Conservation (phyloP, 371 early-diverging fungal species). For the Mucor velutinosus region DNA sequence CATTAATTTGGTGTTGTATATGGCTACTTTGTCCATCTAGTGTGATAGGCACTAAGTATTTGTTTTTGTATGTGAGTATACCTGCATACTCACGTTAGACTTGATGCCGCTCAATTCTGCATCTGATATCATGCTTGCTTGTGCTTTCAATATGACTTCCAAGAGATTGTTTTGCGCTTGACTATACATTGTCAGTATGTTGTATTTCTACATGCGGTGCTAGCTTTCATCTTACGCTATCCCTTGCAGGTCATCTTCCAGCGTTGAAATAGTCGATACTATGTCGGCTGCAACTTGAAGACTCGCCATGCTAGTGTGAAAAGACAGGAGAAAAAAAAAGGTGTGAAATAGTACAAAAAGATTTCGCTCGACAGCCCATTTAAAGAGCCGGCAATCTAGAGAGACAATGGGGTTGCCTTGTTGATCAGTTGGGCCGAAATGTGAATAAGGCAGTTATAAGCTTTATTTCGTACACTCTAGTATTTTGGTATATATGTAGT, state of each 20-base stretch:
- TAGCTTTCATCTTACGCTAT: neutral
- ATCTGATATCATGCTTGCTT: slow-evolving; percentile 6
- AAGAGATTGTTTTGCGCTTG: slow-evolving; percentile 15
- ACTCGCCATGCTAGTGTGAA: neutral
- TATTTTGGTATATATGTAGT: too few relatives aligned
- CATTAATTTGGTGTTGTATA: slow-evolving; percentile 40
- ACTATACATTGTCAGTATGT: neutral
- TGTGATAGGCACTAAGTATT: neutral
- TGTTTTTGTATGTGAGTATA: neutral
- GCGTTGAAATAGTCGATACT: neutral
- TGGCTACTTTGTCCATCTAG: slow-evolving; percentile 41
- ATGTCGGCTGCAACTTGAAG: neutral
- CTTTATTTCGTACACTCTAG: neutral
- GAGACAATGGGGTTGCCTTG: neutral
- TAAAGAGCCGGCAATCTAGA: neutral
- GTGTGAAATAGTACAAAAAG: neutral
- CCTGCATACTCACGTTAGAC: slow-evolving; percentile 13
- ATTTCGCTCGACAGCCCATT: neutral
- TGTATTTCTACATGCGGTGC: neutral
- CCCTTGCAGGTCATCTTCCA: neutral
- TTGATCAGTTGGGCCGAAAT: neutral
- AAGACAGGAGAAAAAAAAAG: neutral
- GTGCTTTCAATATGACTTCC: slow-evolving; percentile 3
- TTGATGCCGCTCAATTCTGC: slow-evolving; percentile 21
- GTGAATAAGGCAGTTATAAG: neutral